Evolutionary conservation across 768 basidiomycete genomes (phyloP).

Genomic region (Gloeostereum incarnatum): DNA sequence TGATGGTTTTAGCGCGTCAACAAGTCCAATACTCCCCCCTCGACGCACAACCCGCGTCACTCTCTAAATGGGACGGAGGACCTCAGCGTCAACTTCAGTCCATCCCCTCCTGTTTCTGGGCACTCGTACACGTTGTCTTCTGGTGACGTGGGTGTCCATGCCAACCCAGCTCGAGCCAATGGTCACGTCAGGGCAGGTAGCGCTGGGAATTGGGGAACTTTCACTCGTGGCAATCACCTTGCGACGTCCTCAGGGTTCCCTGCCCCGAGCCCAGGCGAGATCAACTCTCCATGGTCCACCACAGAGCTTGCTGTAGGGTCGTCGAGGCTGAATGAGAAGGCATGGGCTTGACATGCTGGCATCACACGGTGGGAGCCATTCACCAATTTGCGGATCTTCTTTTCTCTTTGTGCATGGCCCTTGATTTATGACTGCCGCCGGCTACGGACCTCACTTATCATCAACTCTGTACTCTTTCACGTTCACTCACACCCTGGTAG

Average conservation of each 20-base stretch:
- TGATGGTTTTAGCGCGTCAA: constrained; percentile 8
- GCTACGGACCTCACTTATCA: constrained; percentile 31
- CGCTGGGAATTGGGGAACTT: constrained; percentile 70
- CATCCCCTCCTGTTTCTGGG: constrained; percentile 38
- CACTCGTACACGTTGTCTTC: constrained; percentile 34
- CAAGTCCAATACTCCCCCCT: constrained; percentile 18
- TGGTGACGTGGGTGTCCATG: constrained; percentile 26
- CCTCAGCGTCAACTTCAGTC: constrained; percentile 47
- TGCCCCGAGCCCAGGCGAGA: constrained; percentile 44
- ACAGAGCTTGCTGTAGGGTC: constrained; percentile 40
- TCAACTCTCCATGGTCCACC: constrained; percentile 50
- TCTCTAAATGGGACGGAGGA: constrained; percentile 73
- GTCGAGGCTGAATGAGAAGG: constrained; percentile 49
- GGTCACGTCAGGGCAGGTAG: constrained; percentile 75
- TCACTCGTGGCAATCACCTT: constrained; percentile 46
- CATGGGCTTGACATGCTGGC: constrained; percentile 35
- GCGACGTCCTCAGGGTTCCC: constrained; percentile 44
- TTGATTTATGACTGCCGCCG: constrained; percentile 24
- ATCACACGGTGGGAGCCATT: constrained; percentile 5
- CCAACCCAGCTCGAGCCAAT: constrained; percentile 33
- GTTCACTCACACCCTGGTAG: too few species aligned
- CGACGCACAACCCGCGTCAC: constrained; percentile 49
- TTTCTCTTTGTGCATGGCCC: constrained; percentile 14
- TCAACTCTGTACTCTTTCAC: constrained; percentile 10
- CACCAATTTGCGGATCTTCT: constrained; percentile 9